Base-by-base conservation (phyloP, 306 rosid species). In the Glycine latifolia region DNA sequence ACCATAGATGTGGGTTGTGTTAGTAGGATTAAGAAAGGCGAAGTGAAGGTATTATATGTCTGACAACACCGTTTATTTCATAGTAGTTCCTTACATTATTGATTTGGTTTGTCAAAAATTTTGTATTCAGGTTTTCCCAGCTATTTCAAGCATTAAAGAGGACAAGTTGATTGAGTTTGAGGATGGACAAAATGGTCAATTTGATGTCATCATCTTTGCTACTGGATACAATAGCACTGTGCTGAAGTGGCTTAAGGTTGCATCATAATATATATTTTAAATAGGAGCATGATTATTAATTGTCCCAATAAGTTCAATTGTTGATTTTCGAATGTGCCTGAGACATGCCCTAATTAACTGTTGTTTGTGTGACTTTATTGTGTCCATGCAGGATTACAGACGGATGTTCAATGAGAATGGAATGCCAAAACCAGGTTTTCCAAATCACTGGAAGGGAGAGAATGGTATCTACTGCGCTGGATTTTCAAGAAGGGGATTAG, bases 1-100 rank as follows among this genome's bases (percentile, higher is more conserved):
- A 89, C 91, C 73, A 85, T 90, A 76, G 95, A 92, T 44, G 97
- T 90, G 26, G 97, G 97, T 4, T 77, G 90, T 43, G 58, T 88
- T 2, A 1, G 7, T 2, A 70, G 5, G 50, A 85, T 90, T 4
- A 88, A 81, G 79, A 7, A 46, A 49, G 97, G 93, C 44, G 31
- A 72, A 39, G 37, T 92, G 31, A 0, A 89, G 89, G 97, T 26
- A 26, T 26, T 26, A 26, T 26, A 26, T 26, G 31, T 26, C 31
- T 26, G 31, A 26, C 0, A 26, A 26, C 31, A 26, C 31, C 31
- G 31, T 26, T 26, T 26, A 26, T 26, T 26, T 26, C 31, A 26
- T 26, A 26, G 0, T 26, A 1, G 31, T 26, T 26, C 31, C 31
- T 26, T 26, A 26, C 31, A 26, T 26, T 26, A 26, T 33, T 10